Evolutionary conservation across 148 eudicot genomes (phyloP), one percentile per base, ranked within the genome.

Genomic region (Simmondsia chinensis): DNA sequence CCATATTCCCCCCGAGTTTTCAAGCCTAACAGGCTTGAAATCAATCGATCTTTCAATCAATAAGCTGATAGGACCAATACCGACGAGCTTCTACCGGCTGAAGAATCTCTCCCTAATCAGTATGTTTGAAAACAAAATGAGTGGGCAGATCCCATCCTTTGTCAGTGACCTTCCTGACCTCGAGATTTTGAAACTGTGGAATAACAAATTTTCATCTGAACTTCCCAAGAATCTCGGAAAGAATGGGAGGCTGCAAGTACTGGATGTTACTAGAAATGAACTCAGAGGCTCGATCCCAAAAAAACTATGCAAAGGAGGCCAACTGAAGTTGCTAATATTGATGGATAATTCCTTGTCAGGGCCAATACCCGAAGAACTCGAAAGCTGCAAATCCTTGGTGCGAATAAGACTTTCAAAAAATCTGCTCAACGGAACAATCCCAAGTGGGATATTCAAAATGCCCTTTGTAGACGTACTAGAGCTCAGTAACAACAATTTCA

Each of bases 221-320:
- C 55, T 82, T 13, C 93, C 93, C 9, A 48, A 41, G 16, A 51
- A 56, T 61, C 77, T 82, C 8, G 86, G 93, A 2, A 12, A 64
- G 4, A 69, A 49, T 43, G 79, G 79, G 3, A 51, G 59, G 43
- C 39, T 82, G n/a, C 10, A 7, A 21, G 4, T 11, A 7, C 29
- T 82, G 0, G 93, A 82, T 33, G 76, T 82, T 7, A 7, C 71
- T 4, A 10, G 15, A 0, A 74, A 70, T 52, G 70, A 61, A n/a
- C 51, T 82, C 2, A 68, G 61, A 0, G 84, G 91, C 7, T 33
- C 19, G 0, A 68, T 82, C 11, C 93, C 93, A 0, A 56, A 11
- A 39, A 60, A 75, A 11, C 42, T 82, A 22, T 82, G 91, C 34
- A 74, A 38, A 15, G 81, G 85, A 34, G 70, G 72, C 3, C 63